Percentiles rank a stretch among this genome's conserved stretches.
Conservation (phyloP, 495 filamentous ascomycete genomes). For the Oidiodendron maius region DNA sequence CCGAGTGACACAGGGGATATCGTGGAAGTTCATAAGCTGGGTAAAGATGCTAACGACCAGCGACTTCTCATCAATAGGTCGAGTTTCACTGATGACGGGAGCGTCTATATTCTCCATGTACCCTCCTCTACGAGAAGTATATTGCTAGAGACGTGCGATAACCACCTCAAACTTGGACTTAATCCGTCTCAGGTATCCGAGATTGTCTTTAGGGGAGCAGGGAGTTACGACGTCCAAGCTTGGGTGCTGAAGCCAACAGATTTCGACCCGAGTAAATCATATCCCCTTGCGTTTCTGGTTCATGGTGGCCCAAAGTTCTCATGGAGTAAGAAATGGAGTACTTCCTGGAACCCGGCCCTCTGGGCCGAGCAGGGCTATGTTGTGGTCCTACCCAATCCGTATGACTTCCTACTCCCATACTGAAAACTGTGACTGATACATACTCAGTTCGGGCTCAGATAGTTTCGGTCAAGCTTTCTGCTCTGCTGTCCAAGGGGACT, state of each 20-base stretch:
- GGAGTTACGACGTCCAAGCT: slow-evolving; percentile 59
- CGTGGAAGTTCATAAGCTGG: too few species aligned
- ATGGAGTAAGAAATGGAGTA: background rate
- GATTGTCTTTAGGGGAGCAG: slow-evolving; percentile 60
- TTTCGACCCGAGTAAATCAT: slow-evolving; percentile 65
- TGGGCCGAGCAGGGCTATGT: background rate
- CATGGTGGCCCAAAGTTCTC: slow-evolving; percentile 69
- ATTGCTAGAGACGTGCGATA: too few species aligned
- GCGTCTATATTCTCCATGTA: too few species aligned
- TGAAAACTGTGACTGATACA: too few species aligned
- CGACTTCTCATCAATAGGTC: too few species aligned
- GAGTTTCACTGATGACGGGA: too few species aligned
- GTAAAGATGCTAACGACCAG: too few species aligned
- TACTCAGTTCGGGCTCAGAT: background rate
- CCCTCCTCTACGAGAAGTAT: too few species aligned
- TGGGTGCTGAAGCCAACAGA: slow-evolving; percentile 72
- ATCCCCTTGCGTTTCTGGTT: slow-evolving; percentile 73
- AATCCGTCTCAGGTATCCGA: slow-evolving; percentile 50
- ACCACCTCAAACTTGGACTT: too few species aligned
- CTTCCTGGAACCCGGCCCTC: background rate
- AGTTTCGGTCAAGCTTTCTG: background rate
- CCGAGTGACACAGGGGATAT: too few species aligned
- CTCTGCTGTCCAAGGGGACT: background rate
- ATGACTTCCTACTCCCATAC: background rate
- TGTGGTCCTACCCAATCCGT: background rate